phyloP scores from a whole-genome alignment of 345 rosid species.

The Citrus trifoliata region DNA sequence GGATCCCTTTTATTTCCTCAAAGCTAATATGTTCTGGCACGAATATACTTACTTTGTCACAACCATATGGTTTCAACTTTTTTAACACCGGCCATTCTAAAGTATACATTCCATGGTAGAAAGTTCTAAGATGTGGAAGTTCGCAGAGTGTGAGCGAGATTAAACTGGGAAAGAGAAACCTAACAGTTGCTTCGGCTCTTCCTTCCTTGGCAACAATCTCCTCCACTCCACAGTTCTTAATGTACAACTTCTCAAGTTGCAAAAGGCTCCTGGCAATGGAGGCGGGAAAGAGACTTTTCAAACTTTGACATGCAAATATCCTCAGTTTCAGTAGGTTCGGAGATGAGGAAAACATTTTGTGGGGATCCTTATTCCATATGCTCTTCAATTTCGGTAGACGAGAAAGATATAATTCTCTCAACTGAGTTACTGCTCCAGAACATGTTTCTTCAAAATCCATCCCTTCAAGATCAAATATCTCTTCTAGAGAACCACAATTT shows the following conservation, averaged over 20 bases:
- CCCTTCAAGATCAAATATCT: constrained; percentile 7
- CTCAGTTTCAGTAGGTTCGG: background rate
- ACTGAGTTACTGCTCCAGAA: background rate
- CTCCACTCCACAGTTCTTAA: background rate
- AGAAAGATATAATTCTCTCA: background rate
- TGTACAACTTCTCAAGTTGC: background rate
- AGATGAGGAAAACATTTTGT: background rate
- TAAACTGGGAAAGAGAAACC: constrained; percentile 15
- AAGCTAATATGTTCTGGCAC: background rate
- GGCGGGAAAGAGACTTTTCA: constrained; percentile 15
- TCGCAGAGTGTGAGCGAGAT: background rate
- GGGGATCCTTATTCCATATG: background rate
- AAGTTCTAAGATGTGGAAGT: background rate
- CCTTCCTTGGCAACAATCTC: background rate
- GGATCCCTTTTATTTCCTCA: background rate
- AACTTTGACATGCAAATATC: background rate
- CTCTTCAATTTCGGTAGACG: background rate
- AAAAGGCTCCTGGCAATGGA: background rate
- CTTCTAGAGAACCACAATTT: constrained; percentile 5
- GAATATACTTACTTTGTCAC: background rate
- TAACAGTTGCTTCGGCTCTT: background rate
- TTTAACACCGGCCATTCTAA: constrained; percentile 18
- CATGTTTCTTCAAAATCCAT: background rate
- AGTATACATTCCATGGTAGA: background rate
- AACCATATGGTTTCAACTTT: background rate